A percentile compares a stretch with the other conserved stretches of the same genome.
These are phyloP conservation scores for Singerocomus inundabilis DNA, from an alignment of 1,284 basidiomycete species.

Conservation along the genomic window DNA sequence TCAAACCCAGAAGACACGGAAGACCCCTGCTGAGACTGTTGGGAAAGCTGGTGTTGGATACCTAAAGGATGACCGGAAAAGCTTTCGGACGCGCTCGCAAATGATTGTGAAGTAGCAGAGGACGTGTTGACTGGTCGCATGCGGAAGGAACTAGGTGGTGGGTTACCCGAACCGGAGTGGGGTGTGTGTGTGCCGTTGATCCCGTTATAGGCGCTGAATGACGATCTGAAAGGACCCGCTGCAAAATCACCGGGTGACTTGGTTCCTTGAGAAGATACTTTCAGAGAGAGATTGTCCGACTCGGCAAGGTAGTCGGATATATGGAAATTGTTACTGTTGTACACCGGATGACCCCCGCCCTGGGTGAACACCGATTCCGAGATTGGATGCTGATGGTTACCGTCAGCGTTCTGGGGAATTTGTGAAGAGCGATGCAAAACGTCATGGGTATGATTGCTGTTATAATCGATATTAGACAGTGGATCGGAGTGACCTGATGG, in stretches of 20 bases:
- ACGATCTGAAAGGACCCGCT: constrained; percentile 35
- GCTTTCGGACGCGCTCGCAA: constrained; percentile 22
- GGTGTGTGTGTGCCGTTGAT: constrained; percentile 25
- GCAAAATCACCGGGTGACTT: constrained; percentile 42
- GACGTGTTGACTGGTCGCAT: constrained; percentile 30
- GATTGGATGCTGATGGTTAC: constrained; percentile 34
- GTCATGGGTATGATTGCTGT: constrained; percentile 35
- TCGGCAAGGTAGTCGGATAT: constrained; percentile 40
- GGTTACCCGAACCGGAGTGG: constrained; percentile 26
- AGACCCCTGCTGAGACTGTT: constrained; percentile 34
- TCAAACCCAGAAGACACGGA: constrained; percentile 27
- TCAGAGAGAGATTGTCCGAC: constrained; percentile 41
- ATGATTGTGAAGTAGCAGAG: constrained; percentile 26
- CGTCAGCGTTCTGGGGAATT: constrained; percentile 37
- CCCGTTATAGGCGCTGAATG: constrained; percentile 37
- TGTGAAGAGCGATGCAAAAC: constrained; percentile 35
- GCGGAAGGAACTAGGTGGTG: constrained; percentile 32
- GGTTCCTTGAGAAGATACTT: constrained; percentile 36
- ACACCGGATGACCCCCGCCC: constrained; percentile 40
- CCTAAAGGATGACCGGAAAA: constrained; percentile 28
- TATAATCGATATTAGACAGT: constrained; percentile 39
- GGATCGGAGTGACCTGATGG: constrained; percentile 49
- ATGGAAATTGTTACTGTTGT: constrained; percentile 44
- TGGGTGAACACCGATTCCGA: constrained; percentile 30
- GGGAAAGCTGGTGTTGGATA: constrained; percentile 38